Evolutionary conservation across 1,284 basidiomycete species (phyloP).

Genomic region (Ganoderma lucidum): DNA sequence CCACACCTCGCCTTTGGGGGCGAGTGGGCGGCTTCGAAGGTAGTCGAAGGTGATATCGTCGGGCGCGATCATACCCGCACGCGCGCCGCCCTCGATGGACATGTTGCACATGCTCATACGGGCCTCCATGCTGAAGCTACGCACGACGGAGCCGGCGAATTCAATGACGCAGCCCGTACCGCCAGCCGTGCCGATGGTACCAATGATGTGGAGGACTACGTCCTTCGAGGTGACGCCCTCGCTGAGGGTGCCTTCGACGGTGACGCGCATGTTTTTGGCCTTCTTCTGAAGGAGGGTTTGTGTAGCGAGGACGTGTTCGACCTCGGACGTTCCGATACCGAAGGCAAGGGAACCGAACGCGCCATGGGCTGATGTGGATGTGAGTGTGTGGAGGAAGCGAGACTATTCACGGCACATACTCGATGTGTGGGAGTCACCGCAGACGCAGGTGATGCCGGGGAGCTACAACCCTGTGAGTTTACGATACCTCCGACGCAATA

Average conservation of each 20-base stretch:
- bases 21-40: conserved; percentile 86
- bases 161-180: conserved; percentile 95
- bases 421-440: conserved; percentile 95
- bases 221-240: conserved; percentile 96
- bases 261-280: conserved; percentile 96
- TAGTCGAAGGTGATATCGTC: conserved; percentile 93
- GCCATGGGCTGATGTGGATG: conserved; percentile 76
- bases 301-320: conserved; percentile 96
- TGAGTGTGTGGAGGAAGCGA: neutral
- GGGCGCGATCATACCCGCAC: conserved; percentile 95
- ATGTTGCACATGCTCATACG: conserved; percentile 99
- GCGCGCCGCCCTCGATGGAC: conserved; percentile 96
- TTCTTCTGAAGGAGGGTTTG: conserved; percentile 94
- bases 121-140: conserved; percentile 93
- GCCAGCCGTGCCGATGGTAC: conserved; percentile 93
- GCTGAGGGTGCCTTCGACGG: conserved; percentile 85
- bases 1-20: conserved; percentile 91
- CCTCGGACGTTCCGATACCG: conserved; percentile 96
- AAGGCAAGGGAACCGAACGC: conserved; percentile 97
- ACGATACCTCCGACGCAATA: conserved; percentile 60
- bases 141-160: conserved; percentile 92
- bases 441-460: conserved; percentile 95
- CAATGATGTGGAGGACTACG: conserved; percentile 95
- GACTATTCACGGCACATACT: conserved; percentile 55
- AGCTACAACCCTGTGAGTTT: conserved; percentile 64